Percentiles rank a stretch among this genome's conserved stretches.
Conservation (phyloP, 805 yeast species). For the Ogataea siamensis region DNA sequence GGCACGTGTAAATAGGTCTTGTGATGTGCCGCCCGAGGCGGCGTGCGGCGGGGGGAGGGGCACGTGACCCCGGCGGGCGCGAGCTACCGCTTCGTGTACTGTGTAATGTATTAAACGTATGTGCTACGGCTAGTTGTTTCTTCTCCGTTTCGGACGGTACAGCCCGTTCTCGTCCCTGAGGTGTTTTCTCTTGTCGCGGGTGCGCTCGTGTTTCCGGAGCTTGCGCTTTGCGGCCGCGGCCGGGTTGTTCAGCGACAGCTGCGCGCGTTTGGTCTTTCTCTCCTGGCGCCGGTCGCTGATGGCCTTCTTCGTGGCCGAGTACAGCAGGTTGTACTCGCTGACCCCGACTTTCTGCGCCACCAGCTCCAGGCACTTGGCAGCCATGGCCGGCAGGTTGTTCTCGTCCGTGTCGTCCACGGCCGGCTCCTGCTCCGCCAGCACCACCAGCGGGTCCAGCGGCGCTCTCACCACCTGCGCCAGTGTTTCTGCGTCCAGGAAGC, state of each 20-base stretch:
- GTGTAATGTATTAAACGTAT: too few species aligned
- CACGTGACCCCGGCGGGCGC: too few species aligned
- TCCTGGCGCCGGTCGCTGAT: conserved; percentile 68
- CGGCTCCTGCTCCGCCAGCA: conserved; percentile 36
- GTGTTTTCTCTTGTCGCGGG: conserved; percentile 73
- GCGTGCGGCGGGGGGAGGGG: too few species aligned
- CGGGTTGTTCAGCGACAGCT: conserved; percentile 74
- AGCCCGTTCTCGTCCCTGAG: conserved; percentile 75
- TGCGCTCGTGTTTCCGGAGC: conserved; percentile 69
- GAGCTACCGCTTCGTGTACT: too few species aligned
- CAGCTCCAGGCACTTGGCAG: conserved; percentile 65
- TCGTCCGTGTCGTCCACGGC: conserved; percentile 37
- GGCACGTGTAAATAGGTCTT: too few species aligned
- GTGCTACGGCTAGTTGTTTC: conserved; percentile 17
- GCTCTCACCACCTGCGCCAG: conserved; percentile 40
- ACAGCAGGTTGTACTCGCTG: conserved; percentile 59
- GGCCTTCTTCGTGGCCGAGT: conserved; percentile 59
- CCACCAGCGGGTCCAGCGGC: conserved; percentile 31
- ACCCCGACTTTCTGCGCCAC: conserved; percentile 70
- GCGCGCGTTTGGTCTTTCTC: conserved; percentile 72
- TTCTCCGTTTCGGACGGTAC: conserved; percentile 63
- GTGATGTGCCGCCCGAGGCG: too few species aligned
- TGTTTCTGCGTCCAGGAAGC: conserved; percentile 41
- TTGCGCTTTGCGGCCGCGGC: conserved; percentile 78
- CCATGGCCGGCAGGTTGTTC: conserved; percentile 30